phyloP scores from a whole-genome alignment of 371 early-diverging fungal species.

The Actinomucor elegans region DNA sequence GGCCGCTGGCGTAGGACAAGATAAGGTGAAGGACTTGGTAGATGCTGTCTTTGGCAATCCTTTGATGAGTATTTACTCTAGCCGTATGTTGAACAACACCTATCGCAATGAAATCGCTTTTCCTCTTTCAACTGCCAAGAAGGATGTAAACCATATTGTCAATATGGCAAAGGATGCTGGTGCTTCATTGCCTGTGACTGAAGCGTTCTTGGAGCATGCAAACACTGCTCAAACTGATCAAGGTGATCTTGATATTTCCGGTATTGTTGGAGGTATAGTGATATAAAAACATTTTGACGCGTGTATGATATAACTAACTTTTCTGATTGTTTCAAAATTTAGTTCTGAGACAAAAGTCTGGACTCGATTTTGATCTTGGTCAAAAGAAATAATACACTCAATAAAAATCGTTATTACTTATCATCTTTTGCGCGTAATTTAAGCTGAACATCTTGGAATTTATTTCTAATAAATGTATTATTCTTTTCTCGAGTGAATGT shows the following conservation, averaged over 20 bases:
- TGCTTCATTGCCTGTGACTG: constrained; percentile 26
- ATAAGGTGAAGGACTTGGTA: constrained; percentile 57
- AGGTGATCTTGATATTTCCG: constrained; percentile 41
- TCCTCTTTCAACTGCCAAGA: constrained; percentile 28
- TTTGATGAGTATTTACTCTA: constrained; percentile 27
- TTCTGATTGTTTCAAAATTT: neutral
- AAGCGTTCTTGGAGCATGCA: constrained; percentile 28
- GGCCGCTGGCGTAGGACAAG: constrained; percentile 52
- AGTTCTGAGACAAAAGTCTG: constrained; percentile 13
- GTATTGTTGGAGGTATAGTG: constrained; percentile 36
- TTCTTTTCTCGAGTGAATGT: no score
- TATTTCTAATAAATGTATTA: no score
- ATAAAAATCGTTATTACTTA: no score
- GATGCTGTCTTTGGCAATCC: constrained; percentile 53
- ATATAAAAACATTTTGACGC: neutral
- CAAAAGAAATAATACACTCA: no score
- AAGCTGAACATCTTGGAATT: no score
- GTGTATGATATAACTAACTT: neutral
- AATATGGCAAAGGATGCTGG: constrained; percentile 28
- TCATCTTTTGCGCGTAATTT: no score
- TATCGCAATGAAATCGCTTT: constrained; percentile 33
- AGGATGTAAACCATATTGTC: constrained; percentile 41
- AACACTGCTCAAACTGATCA: constrained; percentile 16
- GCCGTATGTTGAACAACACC: constrained; percentile 36
- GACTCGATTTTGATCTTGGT: constrained; percentile 16